A percentile compares a stretch with the other conserved stretches of the same genome.
phyloP scores from a whole-genome alignment of 306 rosid genomes.

The Prunus mume region DNA sequence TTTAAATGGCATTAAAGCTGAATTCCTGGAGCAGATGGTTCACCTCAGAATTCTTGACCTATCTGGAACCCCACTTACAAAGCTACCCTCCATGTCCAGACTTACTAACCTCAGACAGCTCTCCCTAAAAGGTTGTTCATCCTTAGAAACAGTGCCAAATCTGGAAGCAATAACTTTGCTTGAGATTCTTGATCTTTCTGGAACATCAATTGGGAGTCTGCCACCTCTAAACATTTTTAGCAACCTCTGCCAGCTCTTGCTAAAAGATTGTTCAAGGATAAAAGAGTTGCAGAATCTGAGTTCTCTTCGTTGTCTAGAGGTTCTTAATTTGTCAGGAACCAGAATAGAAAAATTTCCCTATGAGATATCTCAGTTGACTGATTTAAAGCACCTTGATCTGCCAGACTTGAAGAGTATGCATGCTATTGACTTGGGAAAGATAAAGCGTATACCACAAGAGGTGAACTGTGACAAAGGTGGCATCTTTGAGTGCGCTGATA shows the following conservation, averaged over 20 bases:
- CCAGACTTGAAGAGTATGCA: slow-evolving; percentile 14
- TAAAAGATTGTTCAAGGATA: slow-evolving; percentile 22
- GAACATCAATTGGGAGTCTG: slow-evolving; percentile 10
- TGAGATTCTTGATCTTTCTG: slow-evolving; percentile 35
- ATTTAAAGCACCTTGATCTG: slow-evolving; percentile 20
- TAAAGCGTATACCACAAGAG: slow-evolving; percentile 21
- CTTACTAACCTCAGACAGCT: slow-evolving; percentile 29
- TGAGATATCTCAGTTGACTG: slow-evolving; percentile 7
- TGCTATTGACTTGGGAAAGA: slow-evolving; percentile 11
- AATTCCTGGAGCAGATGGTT: slow-evolving; percentile 15
- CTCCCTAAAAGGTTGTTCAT: slow-evolving; percentile 15
- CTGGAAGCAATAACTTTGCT: slow-evolving; percentile 8
- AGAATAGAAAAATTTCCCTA: slow-evolving; percentile 15
- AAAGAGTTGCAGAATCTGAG: background rate
- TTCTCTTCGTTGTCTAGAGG: slow-evolving; percentile 16
- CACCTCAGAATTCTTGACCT: slow-evolving; percentile 24
- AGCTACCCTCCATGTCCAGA: slow-evolving; percentile 3
- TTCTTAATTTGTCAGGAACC: slow-evolving; percentile 30
- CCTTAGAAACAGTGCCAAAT: background rate
- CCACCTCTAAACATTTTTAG: slow-evolving; percentile 3
- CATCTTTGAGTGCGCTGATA: slow-evolving; percentile 4
- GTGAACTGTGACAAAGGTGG: slow-evolving; percentile 23
- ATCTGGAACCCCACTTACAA: slow-evolving; percentile 17
- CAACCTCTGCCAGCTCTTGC: slow-evolving; percentile 21
- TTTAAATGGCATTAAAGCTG: background rate